Evolutionary conservation across 2,329 filamentous ascomycete genomes (phyloP), one percentile per base, ranked within the genome.

Genomic region (Sphaerulina musiva): DNA sequence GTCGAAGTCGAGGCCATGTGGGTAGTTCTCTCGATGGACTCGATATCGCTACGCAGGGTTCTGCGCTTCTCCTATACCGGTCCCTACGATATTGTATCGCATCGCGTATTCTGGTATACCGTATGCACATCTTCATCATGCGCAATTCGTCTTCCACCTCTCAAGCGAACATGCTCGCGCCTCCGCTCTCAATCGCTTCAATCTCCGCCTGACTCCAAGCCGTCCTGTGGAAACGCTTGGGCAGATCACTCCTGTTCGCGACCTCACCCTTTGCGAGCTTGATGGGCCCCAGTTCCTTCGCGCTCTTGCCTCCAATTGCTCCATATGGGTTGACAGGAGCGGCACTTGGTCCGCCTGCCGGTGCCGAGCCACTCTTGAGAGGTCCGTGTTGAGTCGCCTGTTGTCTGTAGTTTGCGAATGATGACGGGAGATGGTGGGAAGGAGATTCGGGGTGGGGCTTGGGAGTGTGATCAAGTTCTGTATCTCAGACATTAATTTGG

Each of bases 101-200:
- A 29, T 29, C 26, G 26, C 26, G 26, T 29, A 29, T 29, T 29
- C 26, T 29, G 26, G 1, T 29, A 1, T 29, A 7, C 26, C 26
- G 26, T 29, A 3, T 29, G 26, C 26, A 29, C 26, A 29, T 29
- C 26, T 4, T 7, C 5, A 29, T 29, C 26, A 29, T 29, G 26
- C 26, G 26, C 26, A 29, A 41, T 20, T 51, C 49, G 10, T 10
- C 34, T 11, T 38, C 12, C 34, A 38, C 41, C 39, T 12, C 20
- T 46, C 48, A 39, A 4, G 42, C 59, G 43, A 64, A 60, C 60
- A 68, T 53, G 45, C 81, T 86, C 34, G 92, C 93, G 54, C 93
- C 93, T 52, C 91, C 93, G 53, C 89, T 93, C 81, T 96, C 90
- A 67, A 98, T 81, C 20, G 90, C 91, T 72, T 97, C 93, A 57